Conservation (phyloP, 169 alveolate genomes). For the Neospora caninum region DNA sequence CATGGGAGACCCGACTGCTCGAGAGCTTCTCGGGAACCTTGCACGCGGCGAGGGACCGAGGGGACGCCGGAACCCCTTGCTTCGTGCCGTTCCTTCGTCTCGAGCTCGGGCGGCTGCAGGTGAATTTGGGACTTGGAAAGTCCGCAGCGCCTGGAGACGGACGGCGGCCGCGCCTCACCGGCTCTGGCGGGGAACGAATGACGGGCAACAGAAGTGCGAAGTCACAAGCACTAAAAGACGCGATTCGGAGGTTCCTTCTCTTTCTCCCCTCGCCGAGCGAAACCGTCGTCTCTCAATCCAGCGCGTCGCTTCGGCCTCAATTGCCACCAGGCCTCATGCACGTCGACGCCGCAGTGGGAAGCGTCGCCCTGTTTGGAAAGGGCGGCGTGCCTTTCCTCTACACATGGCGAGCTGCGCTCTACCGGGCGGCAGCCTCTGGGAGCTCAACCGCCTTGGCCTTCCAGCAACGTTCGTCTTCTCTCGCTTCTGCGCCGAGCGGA, state of each 20-base stretch:
- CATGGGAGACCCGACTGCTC: not conserved
- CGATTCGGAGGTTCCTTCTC: not conserved
- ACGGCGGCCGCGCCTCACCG: not conserved
- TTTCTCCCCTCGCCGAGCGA: not conserved
- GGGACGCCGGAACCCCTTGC: not conserved
- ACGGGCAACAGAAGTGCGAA: too few relatives aligned
- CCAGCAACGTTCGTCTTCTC: too few relatives aligned
- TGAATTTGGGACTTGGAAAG: not conserved
- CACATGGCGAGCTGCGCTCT: constrained; percentile 39
- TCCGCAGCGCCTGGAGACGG: not conserved
- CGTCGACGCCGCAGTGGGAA: constrained; percentile 10
- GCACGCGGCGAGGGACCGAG: too few relatives aligned
- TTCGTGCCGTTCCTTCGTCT: not conserved
- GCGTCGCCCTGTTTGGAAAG: not conserved
- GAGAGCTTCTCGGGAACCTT: not conserved
- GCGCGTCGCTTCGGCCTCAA: not conserved
- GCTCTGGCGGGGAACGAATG: too few relatives aligned
- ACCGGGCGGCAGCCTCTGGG: not conserved
- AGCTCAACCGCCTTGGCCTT: not conserved
- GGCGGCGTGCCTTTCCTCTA: not conserved
- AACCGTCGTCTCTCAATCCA: not conserved
- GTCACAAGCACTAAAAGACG: too few relatives aligned
- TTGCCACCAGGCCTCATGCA: not conserved
- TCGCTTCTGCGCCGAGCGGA: too few relatives aligned
- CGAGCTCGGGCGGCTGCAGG: constrained; percentile 11